These are phyloP conservation scores for Colletotrichum acutatum DNA, from an alignment of 2,329 filamentous ascomycete species.

Conservation along the genomic window DNA sequence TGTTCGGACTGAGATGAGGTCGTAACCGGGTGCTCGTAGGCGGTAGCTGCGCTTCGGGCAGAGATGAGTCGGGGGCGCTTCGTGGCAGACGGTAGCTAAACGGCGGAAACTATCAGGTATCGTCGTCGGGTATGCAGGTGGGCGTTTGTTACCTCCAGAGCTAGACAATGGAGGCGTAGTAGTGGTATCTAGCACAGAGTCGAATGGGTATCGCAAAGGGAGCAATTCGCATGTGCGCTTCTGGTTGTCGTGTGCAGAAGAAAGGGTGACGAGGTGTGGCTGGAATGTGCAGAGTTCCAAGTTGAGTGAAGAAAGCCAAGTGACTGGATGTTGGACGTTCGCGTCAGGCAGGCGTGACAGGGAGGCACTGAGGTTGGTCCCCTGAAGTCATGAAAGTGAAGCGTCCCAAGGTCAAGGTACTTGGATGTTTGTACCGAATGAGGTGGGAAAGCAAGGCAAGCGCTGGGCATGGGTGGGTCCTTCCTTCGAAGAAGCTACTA, in stretches of 20 bases:
- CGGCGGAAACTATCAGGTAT: neutral
- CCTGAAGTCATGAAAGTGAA: slow-evolving; percentile 25
- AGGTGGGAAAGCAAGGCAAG: neutral
- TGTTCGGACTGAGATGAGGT: neutral
- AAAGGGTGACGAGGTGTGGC: neutral
- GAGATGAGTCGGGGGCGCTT: neutral
- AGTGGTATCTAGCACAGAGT: neutral
- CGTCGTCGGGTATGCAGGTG: neutral
- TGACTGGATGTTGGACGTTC: neutral
- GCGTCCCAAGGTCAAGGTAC: neutral
- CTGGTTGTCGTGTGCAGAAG: neutral
- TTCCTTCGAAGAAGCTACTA: neutral
- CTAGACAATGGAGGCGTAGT: neutral
- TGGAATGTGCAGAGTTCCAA: neutral
- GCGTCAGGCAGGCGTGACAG: slow-evolving; percentile 1
- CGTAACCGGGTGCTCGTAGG: neutral
- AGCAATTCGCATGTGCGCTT: neutral
- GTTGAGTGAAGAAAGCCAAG: neutral
- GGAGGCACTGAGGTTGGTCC: slow-evolving; percentile 2
- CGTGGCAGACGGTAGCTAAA: slow-evolving; percentile 7
- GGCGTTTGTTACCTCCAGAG: neutral
- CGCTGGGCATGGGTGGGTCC: neutral
- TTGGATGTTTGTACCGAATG: neutral
- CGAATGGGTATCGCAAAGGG: neutral
- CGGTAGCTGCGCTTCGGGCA: neutral